Percentiles rank a stretch among this genome's conserved stretches.
Evolutionary conservation across 75 land plant genomes (phyloP).

Genomic region (Chamaecyparis obtusa): DNA sequence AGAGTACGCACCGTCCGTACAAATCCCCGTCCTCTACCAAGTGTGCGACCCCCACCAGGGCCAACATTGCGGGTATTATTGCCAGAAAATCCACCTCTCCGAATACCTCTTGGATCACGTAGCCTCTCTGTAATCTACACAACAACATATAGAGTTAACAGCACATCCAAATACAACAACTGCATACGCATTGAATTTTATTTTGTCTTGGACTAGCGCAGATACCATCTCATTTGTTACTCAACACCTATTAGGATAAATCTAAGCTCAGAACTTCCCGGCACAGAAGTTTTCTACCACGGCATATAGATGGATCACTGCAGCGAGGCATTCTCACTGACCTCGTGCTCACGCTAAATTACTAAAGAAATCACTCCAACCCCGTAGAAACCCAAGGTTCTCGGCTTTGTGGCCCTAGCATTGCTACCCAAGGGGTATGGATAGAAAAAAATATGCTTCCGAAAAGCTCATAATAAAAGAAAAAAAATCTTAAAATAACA

Average conservation of each 20-base stretch:
- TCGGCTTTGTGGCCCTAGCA: not conserved
- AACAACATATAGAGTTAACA: slow-evolving; percentile 4
- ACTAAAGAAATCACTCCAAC: not conserved
- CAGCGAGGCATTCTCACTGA: too few species aligned
- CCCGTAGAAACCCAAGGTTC: not conserved
- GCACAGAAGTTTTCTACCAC: not conserved
- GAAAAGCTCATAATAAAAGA: not conserved
- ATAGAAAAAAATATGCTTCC: not conserved
- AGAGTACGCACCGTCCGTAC: slow-evolving; percentile 50
- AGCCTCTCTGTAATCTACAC: slow-evolving; percentile 83
- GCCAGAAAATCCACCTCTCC: slow-evolving; percentile 47
- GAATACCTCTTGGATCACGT: slow-evolving; percentile 87
- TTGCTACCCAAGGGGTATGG: not conserved
- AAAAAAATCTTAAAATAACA: not conserved
- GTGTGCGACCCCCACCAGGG: slow-evolving; percentile 37
- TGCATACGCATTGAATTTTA: not conserved
- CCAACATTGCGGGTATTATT: slow-evolving; percentile 37
- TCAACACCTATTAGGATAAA: not conserved
- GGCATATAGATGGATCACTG: not conserved
- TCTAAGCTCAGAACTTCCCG: not conserved
- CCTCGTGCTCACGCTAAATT: not conserved
- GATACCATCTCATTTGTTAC: not conserved
- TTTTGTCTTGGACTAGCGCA: not conserved
- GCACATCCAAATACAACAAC: not conserved
- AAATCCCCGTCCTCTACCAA: slow-evolving; percentile 47